Percentiles rank a stretch among this genome's conserved stretches.
Conservation (phyloP, 1,284 basidiomycete genomes). For the Phylloporus sp. region DNA sequence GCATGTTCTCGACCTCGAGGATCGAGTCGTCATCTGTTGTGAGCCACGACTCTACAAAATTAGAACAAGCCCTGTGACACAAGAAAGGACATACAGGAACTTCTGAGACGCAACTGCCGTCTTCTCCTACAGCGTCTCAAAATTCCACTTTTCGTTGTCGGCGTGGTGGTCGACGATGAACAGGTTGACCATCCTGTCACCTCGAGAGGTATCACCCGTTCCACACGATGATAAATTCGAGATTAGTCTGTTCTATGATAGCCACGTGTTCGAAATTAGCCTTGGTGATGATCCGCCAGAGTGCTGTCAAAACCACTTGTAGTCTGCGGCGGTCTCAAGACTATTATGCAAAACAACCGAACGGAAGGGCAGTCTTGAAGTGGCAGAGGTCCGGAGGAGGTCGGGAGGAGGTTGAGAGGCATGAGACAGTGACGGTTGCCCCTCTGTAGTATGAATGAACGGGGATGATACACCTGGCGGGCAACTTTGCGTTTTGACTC, state of each 20-base stretch:
- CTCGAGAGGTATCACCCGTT: conserved; percentile 38
- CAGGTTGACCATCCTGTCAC: conserved; percentile 73
- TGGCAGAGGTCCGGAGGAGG: neutral
- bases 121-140: conserved; percentile 89
- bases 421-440: conserved; percentile 81
- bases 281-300: conserved; percentile 90
- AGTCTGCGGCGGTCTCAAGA: conserved; percentile 65
- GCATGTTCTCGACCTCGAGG: conserved; percentile 87
- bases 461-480: conserved; percentile 64
- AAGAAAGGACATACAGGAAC: conserved; percentile 65
- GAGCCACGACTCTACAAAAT: conserved; percentile 75
- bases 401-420: no score
- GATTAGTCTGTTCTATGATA: conserved; percentile 93
- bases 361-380: conserved; percentile 29
- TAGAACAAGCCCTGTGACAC: neutral
- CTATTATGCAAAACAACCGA: conserved; percentile 59
- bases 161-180: conserved; percentile 95
- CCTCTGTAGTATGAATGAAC: conserved; percentile 59
- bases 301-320: conserved; percentile 73
- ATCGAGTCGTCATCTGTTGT: conserved; percentile 93
- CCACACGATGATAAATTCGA: conserved; percentile 90
- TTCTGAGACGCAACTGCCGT: conserved; percentile 89
- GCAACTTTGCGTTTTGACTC: no score
- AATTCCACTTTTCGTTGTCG: conserved; percentile 98
- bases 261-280: conserved; percentile 85